These are phyloP conservation scores for Fragaria iinumae DNA, from an alignment of 306 rosid species.

Conservation along the genomic window DNA sequence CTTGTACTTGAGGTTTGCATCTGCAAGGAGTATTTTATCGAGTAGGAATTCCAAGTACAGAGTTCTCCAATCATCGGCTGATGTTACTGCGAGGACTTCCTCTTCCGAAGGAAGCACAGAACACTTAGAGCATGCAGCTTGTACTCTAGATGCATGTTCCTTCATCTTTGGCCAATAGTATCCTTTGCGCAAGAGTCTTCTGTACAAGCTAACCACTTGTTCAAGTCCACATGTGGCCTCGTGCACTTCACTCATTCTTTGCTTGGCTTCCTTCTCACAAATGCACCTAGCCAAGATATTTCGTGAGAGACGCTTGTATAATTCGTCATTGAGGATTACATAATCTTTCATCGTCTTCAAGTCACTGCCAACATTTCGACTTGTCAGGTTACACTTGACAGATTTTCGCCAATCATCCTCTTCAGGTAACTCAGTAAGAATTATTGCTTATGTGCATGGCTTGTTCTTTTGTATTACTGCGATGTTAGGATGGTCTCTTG, in stretches of 20 bases:
- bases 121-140: not conserved
- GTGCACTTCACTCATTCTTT: not conserved
- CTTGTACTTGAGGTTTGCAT: rapidly evolving
- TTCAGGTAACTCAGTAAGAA: not conserved
- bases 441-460: not conserved
- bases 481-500: not conserved
- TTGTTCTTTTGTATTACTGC: not conserved
- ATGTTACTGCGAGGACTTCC: not conserved
- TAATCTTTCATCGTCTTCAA: not conserved
- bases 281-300: not conserved
- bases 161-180: not conserved
- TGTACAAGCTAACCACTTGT: not conserved
- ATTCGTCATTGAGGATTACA: not conserved
- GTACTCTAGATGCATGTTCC: not conserved
- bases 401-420: not conserved
- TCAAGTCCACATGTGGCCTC: not conserved
- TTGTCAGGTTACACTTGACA: not conserved
- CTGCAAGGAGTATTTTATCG: not conserved
- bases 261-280: not conserved
- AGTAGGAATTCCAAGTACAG: not conserved
- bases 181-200: not conserved
- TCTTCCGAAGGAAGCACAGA: rapidly evolving
- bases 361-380: rapidly evolving
- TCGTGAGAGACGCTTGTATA: not conserved
- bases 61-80: not conserved